These are phyloP conservation scores for Albifimbria verrucaria DNA, from an alignment of 2,329 filamentous ascomycete species.

Conservation along the genomic window DNA sequence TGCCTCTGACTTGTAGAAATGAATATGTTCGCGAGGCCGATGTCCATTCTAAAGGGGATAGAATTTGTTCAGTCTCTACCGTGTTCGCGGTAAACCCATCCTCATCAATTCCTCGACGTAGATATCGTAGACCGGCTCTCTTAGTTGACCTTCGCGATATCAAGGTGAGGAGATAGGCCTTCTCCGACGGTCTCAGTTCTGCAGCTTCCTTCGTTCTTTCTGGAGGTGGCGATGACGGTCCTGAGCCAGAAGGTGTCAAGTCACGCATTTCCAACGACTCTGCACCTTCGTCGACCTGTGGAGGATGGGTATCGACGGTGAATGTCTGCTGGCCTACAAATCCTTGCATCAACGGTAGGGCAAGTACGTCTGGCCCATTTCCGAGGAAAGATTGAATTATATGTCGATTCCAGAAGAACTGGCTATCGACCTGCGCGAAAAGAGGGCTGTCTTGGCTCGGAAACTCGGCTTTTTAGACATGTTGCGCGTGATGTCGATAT, in stretches of 20 bases:
- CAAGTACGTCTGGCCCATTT: slow-evolving; percentile 65
- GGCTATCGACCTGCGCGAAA: slow-evolving; percentile 67
- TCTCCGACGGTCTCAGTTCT: slow-evolving; percentile 46
- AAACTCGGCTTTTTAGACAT: slow-evolving; percentile 31
- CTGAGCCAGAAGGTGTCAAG: slow-evolving; percentile 28
- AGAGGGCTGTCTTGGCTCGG: slow-evolving; percentile 47
- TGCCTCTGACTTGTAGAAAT: slow-evolving; percentile 83
- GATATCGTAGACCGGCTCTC: slow-evolving; percentile 82
- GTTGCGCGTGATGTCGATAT: slow-evolving; percentile 81
- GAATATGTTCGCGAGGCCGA: slow-evolving; percentile 65
- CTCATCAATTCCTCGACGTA: slow-evolving; percentile 87
- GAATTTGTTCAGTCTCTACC: slow-evolving; percentile 93
- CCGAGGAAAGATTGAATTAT: slow-evolving; percentile 72
- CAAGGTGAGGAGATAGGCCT: slow-evolving; percentile 74
- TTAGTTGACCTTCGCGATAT: slow-evolving; percentile 87
- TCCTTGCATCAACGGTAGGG: slow-evolving; percentile 85
- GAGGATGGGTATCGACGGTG: slow-evolving; percentile 61
- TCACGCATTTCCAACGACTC: slow-evolving; percentile 45
- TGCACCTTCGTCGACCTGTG: slow-evolving; percentile 46
- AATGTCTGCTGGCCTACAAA: slow-evolving; percentile 89
- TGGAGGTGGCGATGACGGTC: slow-evolving; percentile 17
- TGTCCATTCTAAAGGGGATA: slow-evolving; percentile 69
- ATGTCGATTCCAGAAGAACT: slow-evolving; percentile 90
- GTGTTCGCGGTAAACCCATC: slow-evolving; percentile 84
- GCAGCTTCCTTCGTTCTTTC: slow-evolving; percentile 26